Base-by-base conservation (phyloP, 2,329 filamentous ascomycete species). In the Ophiostoma tasmaniense region DNA sequence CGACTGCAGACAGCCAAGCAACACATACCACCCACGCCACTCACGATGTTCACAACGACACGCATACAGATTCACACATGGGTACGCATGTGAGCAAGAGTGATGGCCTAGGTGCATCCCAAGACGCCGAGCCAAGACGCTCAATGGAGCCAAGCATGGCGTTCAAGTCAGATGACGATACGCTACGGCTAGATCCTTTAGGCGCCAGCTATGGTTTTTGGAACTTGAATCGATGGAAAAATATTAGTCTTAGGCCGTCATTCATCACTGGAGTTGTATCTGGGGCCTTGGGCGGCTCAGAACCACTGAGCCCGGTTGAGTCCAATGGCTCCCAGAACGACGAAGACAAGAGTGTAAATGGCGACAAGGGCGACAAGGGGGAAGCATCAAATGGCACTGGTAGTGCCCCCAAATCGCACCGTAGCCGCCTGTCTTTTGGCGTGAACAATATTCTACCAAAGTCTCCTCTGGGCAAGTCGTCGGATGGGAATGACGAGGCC, bases 201-300 rank as follows among this genome's bases (percentile, higher is more conserved):
- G 81, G 79, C 1, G 78, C 79, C 5, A 79, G 77, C 65, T 81
- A 80, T 65, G 80, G 81, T 11, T 88, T 88, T 74, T 88, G 85
- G 86, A 87, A 85, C 70, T 74, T 86, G 25, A 81, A 80, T 45
- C 80, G 83, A 28, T 87, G 85, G 85, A 81, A 80, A 66, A 79
- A 79, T 5, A 77, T 82, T 3, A 75, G 76, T 0, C 73, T 80
- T 17, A 77, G 73, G 13, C 64, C 70, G 17, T 69, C 73, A 5
- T 59, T 72, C 0, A 67, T 66, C 1, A 67, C 68, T 1, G 33
- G 61, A 1, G 61, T 37, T 33, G 67, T 37, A 20, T 50, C 64
- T 28, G 42, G 68, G 14, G 39, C 52, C 59, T 45, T 64, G n/a
- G 61, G 61, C 13, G 61, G 61, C 30, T 39, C 66, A 39, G 68